Evolutionary conservation across 163 green algal species (phyloP), one percentile per base, ranked within the genome.

Genomic region (Coccomyxa subellipsoidea): DNA sequence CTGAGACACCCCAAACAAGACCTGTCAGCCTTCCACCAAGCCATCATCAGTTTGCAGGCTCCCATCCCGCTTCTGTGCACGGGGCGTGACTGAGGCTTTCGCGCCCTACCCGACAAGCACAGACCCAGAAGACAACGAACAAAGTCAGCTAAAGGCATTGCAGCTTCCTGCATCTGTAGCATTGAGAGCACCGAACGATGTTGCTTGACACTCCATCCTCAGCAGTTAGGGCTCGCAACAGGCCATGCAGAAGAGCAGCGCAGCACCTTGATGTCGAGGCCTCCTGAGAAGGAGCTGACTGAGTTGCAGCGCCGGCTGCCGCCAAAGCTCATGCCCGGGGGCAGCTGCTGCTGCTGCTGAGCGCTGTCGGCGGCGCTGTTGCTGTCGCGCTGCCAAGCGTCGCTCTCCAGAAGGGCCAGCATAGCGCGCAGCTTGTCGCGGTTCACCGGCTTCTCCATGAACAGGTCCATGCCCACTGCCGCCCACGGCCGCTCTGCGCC

Each of bases 391-490:
- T 73, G 66, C 66, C 27, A 36, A 23, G 21, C 27, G 66, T 73
- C 29, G 8, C n/a, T 34, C 76, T 66, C 37, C 76, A 80, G 76
- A 15, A 32, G 38, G 12, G 69, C 37, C 38, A 80, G 38, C 21
- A 69, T 69, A 0, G 21, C 37, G 0, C 75, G 34, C 40, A 93
- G 85, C 84, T 92, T 87, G 83, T 91, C 85, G 9, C 90, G 81
- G 29, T 88, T 82, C 39, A 93, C 90, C 6, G 90, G 90, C 82
- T 93, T 93, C 5, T 86, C 77, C 38, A 93, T 86, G 78, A 90
- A 93, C 18, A 86, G 86, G 76, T 92, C 83, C 40, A 93, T 92
- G 38, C 90, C 90, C 7, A 85, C 86, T 35, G 89, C 82, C 0
- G 76, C 66, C 79, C 90, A 93, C 9, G 76, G 76, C 59, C 84